A percentile compares a stretch with the other conserved stretches of the same genome.
Conservation (phyloP, 768 basidiomycete genomes). For the Kwoniella newhampshirensis region DNA sequence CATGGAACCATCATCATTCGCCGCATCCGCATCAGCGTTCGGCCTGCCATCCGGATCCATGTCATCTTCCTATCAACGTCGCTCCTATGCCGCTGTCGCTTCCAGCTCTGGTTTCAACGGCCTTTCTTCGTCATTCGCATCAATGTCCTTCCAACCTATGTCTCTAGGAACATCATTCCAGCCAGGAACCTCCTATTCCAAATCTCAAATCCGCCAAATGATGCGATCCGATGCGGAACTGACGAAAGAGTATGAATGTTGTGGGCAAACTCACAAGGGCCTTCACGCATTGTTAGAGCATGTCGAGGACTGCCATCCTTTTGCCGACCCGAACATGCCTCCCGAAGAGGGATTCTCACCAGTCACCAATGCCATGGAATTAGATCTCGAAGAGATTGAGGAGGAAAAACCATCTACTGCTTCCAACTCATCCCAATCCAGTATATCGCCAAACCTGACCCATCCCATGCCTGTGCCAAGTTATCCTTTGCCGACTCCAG, state of each 20-base stretch:
- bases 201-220: conserved; percentile 35
- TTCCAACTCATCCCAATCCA: conserved; percentile 22
- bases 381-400: conserved; percentile 42
- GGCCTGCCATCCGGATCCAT: conserved; percentile 34
- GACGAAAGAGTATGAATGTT: conserved; percentile 46
- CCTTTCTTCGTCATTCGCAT: conserved; percentile 41
- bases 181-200: conserved; percentile 35
- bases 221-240: conserved; percentile 48
- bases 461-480: conserved; percentile 23
- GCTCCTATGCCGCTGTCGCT: conserved; percentile 42
- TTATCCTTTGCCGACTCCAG: conserved; percentile 31
- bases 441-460: conserved; percentile 23
- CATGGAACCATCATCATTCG: conserved; percentile 45
- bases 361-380: conserved; percentile 40
- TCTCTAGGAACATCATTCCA: conserved; percentile 37
- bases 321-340: conserved; percentile 32
- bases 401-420: conserved; percentile 10
- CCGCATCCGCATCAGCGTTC: conserved; percentile 36
- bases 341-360: conserved; percentile 36
- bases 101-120: conserved; percentile 17
- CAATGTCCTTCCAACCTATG: conserved; percentile 44
- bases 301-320: conserved; percentile 49
- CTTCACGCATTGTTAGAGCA: conserved; percentile 51
- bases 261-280: conserved; percentile 39
- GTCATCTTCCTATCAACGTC: conserved; percentile 41